Evolutionary conservation across 768 basidiomycete species (phyloP), one percentile per base, ranked within the genome.

Genomic region (Mycena kentingensis): DNA sequence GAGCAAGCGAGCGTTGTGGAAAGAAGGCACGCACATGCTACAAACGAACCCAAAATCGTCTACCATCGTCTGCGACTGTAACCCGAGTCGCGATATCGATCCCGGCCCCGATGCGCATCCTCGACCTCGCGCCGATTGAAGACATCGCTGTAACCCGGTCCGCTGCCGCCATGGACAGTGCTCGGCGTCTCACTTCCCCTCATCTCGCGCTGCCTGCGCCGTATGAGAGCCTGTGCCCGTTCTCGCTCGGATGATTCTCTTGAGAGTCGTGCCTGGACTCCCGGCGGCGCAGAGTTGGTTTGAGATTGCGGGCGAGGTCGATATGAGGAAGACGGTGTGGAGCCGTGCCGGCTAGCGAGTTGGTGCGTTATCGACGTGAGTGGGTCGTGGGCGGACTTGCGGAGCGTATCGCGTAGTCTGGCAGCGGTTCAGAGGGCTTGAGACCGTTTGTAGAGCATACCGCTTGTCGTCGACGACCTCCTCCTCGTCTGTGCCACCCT

Each of bases 191-290:
- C 80, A 51, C 77, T 83, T 2, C 84, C 85, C 27, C 72, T 76
- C 69, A 77, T 67, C 67, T 90, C 87, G 2, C 82, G 77, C 61
- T 82, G 79, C 70, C 81, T 87, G 34, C 85, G 75, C 47, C 74
- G 74, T 19, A 90, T 83, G 25, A 91, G 82, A 7, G 79, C 87
- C n/a, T 81, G 69, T 1, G 90, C 89, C 0, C 90, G 83, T 60
- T 85, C 79, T 4, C 88, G 81, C 66, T 92, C 90, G 1, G 84
- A 79, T 0, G 83, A 82, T 68, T 92, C 90, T 24, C 90, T 83
- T n/a, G 70, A 71, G 8, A 89, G 69, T 3, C 90, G 84, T 5
- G 79, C 80, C 25, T 78, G 77, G 0, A 82, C 75, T 50, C 80
- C 77, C 0, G 76, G 70, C 13, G 69, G 72, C 29, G 66, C 63